A percentile compares a stretch with the other conserved stretches of the same genome.
These are phyloP conservation scores for Collybia mongolica DNA, from an alignment of 768 basidiomycete species.

Conservation along the genomic window DNA sequence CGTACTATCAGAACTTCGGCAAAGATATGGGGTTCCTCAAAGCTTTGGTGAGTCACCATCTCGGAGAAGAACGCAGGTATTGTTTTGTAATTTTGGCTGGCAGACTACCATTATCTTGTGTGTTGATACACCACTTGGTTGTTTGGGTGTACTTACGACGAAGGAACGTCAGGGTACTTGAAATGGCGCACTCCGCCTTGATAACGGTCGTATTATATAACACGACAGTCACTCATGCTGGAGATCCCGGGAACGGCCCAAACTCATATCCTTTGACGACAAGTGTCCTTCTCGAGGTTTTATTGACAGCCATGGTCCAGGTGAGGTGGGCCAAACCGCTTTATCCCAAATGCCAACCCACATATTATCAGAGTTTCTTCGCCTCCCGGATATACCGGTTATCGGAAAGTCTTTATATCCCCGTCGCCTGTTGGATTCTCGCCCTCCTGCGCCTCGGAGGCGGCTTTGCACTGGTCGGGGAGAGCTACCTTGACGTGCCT, in stretches of 20 bases:
- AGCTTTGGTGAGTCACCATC: conserved; percentile 5
- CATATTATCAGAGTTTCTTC: conserved; percentile 17
- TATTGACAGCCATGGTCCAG: conserved; percentile 19
- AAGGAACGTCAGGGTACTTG: conserved; percentile 9
- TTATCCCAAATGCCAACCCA: background rate
- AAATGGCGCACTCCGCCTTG: conserved; percentile 17
- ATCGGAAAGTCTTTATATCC: conserved; percentile 12
- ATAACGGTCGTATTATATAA: conserved; percentile 15
- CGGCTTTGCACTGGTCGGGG: conserved; percentile 15
- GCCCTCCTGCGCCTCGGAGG: conserved; percentile 15
- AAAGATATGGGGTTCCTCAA: conserved; percentile 9
- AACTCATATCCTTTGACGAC: conserved; percentile 20
- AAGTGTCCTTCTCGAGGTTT: conserved; percentile 14
- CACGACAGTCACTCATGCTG: conserved; percentile 13
- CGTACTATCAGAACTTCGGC: conserved; percentile 9
- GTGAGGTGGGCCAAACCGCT: conserved; percentile 5
- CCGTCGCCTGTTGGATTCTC: conserved; percentile 14
- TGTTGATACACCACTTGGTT: background rate
- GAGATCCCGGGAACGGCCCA: conserved; percentile 4
- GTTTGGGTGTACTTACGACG: background rate
- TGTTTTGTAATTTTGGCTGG: background rate
- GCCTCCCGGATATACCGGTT: conserved; percentile 21
- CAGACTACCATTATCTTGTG: conserved; percentile 5
- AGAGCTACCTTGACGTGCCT: conserved; percentile 19
- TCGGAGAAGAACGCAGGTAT: background rate